Conservation (phyloP, 2,329 filamentous ascomycete genomes). For the Xylariaceae sp. region DNA sequence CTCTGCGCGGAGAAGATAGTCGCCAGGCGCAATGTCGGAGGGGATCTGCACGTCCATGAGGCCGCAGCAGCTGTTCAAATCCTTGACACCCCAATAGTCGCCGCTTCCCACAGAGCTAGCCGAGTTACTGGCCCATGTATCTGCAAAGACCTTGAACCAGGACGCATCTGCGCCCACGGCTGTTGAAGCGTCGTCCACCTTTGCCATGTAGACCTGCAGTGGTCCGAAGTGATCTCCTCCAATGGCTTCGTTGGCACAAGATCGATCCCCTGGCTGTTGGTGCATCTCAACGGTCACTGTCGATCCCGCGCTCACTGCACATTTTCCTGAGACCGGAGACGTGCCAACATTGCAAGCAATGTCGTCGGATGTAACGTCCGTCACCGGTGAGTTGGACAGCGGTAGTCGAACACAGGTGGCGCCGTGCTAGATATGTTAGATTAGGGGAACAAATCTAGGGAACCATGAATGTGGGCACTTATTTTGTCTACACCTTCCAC, state of each 20-base stretch:
- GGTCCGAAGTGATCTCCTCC: constrained; percentile 45
- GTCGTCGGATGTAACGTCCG: constrained; percentile 39
- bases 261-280: constrained; percentile 35
- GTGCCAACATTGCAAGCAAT: constrained; percentile 42
- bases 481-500: constrained; percentile 42
- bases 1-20: constrained; percentile 45
- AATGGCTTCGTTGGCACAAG: constrained; percentile 41
- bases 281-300: constrained; percentile 59
- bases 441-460: not conserved
- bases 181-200: constrained; percentile 38
- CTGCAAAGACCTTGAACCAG: constrained; percentile 46
- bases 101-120: constrained; percentile 37
- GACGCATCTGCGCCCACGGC: constrained; percentile 31
- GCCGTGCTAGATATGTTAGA: constrained; percentile 32
- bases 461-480: constrained; percentile 10
- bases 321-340: constrained; percentile 39
- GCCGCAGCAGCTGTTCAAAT: constrained; percentile 41
- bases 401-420: constrained; percentile 48
- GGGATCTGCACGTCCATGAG: constrained; percentile 39
- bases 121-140: constrained; percentile 39
- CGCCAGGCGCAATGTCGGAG: constrained; percentile 38
- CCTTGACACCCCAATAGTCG: constrained; percentile 46
- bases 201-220: constrained; percentile 40
- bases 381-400: constrained; percentile 50
- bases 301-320: constrained; percentile 45